A percentile compares a stretch with the other conserved stretches of the same genome.
Conservation (phyloP, 1,284 basidiomycete genomes). For the Cryptococcus neoformans region DNA sequence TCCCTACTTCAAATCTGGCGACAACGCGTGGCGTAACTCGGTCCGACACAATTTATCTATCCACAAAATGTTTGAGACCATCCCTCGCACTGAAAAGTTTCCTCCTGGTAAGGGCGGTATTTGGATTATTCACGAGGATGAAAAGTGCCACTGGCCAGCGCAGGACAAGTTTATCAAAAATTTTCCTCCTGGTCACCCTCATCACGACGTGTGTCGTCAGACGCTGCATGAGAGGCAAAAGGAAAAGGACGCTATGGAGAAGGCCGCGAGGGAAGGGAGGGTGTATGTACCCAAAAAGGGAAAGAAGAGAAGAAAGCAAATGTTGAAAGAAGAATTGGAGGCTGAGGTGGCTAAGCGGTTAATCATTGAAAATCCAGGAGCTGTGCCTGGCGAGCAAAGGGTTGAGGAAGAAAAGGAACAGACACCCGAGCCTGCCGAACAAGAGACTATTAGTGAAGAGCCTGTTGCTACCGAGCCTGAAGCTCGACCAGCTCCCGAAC, state of each 20-base stretch:
- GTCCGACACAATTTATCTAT: slow-evolving; percentile 88
- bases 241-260: slow-evolving; percentile 38
- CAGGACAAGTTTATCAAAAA: slow-evolving; percentile 49
- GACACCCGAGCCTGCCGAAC: not conserved
- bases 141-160: slow-evolving; percentile 44
- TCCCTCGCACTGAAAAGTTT: slow-evolving; percentile 46
- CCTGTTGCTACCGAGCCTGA: not conserved
- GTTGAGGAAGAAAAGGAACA: not conserved
- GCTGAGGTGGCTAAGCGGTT: not conserved
- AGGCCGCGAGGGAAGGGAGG: slow-evolving; percentile 38
- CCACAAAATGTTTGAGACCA: slow-evolving; percentile 72
- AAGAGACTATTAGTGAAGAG: not conserved
- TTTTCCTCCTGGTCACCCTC: slow-evolving; percentile 38
- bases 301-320: slow-evolving; percentile 36
- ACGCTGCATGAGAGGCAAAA: slow-evolving; percentile 39
- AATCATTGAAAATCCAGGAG: not conserved
- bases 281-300: slow-evolving; percentile 45
- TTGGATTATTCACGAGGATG: slow-evolving; percentile 48
- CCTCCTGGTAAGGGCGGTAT: slow-evolving; percentile 49
- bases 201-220: slow-evolving; percentile 42
- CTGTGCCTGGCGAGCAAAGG: not conserved
- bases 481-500: not conserved
- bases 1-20: slow-evolving; percentile 87
- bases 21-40: slow-evolving; percentile 87
- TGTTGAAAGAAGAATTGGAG: slow-evolving; percentile 13